A percentile compares a stretch with the other conserved stretches of the same genome.
phyloP scores from a whole-genome alignment of 2,329 filamentous ascomycete species.

The Aspergillus japonicus region DNA sequence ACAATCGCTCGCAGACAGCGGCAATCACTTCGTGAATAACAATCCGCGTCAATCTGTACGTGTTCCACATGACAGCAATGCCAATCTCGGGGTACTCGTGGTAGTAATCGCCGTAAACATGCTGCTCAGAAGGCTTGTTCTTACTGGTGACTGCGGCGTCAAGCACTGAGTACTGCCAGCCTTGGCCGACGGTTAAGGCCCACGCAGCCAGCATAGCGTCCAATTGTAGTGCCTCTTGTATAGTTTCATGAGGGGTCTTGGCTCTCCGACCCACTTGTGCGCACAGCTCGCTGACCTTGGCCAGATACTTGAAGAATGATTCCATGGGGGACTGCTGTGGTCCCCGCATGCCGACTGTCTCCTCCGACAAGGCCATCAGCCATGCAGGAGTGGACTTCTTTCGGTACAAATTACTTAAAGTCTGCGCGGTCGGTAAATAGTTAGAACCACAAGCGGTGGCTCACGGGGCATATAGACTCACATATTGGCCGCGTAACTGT shows the following conservation, averaged over 20 bases:
- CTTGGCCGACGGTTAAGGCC: not conserved
- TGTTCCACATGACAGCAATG: not conserved
- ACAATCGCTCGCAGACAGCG: not conserved
- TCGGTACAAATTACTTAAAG: not conserved
- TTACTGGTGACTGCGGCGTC: not conserved
- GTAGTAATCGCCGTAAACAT: not conserved
- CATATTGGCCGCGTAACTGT: not conserved
- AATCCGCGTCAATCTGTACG: not conserved
- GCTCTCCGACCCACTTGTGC: not conserved
- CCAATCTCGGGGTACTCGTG: not conserved
- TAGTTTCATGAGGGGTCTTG: not conserved
- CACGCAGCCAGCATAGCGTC: not conserved
- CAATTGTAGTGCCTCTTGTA: not conserved
- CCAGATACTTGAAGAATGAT: not conserved
- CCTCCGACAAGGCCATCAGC: not conserved
- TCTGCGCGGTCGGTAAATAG: not conserved
- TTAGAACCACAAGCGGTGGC: not conserved
- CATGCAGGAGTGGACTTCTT: not conserved
- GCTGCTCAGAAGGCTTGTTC: not conserved
- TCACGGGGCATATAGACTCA: not conserved
- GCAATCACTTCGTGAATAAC: not conserved
- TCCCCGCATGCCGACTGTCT: not conserved
- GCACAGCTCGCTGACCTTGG: not conserved
- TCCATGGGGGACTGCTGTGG: not conserved
- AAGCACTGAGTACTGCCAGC: not conserved